Evolutionary conservation across 1,284 basidiomycete species (phyloP), one percentile per base, ranked within the genome.

Genomic region (Microbotryum saponariae): DNA sequence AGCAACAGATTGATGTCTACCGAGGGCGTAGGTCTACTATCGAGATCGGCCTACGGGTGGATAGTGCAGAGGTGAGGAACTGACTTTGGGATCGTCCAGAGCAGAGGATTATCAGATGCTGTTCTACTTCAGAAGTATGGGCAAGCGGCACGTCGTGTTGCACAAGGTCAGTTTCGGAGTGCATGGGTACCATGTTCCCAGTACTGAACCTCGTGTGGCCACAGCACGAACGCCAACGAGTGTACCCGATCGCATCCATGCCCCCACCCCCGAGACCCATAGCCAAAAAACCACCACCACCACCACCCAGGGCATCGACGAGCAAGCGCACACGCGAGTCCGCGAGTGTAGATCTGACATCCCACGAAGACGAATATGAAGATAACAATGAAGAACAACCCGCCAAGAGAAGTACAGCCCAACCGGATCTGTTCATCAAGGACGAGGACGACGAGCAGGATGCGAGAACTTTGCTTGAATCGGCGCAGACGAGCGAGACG

Each of bases 121-220:
- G 3, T 77, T 74, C 68, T 77, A 75, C 63, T 77, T 77, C 63
- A 70, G 74, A 20, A 65, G 68, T 47, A 69, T 73, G 54, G 65
- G 63, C n/a, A 67, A 73, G 48, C 61, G 72, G 21, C 77, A 77
- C 55, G 74, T 73, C 20, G 76, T 77, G 8, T 60, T 77, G 25
- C 67, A 76, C 62, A 75, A 75, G 64, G 74, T 72, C 45, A 5
- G 65, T 62, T 16, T 25, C 3, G 4, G 9, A n/a, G 14, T 7
- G 29, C 27, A 47, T 37, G 18, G 29, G 10, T 10, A 6, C 9
- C 9, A 7, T 33, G 33, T 6, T 12, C 31, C 27, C 27, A 21
- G 20, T 14, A 18, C 45, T 37, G 2, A 1, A 6, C n/a, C n/a
- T 14, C 33, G 4, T 42, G 37, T 50, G 2, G 14, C 48, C 14